phyloP scores from a whole-genome alignment of 1,139 yeast genomes.

The Hanseniaspora sp. region DNA sequence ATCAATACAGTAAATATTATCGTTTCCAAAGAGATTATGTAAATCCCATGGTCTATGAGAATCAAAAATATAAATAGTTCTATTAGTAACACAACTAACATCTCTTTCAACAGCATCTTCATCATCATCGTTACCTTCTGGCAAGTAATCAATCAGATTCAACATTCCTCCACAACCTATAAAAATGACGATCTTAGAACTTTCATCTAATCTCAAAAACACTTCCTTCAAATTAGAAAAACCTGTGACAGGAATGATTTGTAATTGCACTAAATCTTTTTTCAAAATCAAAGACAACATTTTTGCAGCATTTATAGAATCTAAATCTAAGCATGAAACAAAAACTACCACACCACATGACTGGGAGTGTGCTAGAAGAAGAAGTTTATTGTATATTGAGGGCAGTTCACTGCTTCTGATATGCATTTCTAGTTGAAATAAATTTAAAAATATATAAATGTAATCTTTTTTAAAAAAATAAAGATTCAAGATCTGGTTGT shows the following conservation, averaged over 20 bases:
- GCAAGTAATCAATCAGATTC: slow-evolving; percentile 71
- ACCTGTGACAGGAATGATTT: slow-evolving; percentile 89
- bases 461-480: too few relatives aligned
- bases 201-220: slow-evolving; percentile 55
- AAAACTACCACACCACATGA: slow-evolving; percentile 81
- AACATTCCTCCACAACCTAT: slow-evolving; percentile 95
- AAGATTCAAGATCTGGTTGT: neutral
- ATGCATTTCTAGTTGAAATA: slow-evolving; percentile 37
- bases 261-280: slow-evolving; percentile 76
- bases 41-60: slow-evolving; percentile 95
- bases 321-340: slow-evolving; percentile 83
- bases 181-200: slow-evolving; percentile 65
- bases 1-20: slow-evolving; percentile 71
- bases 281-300: slow-evolving; percentile 61
- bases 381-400: slow-evolving; percentile 46
- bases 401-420: slow-evolving; percentile 52
- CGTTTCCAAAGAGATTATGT: slow-evolving; percentile 80
- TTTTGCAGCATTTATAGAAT: slow-evolving; percentile 81
- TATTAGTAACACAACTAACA: slow-evolving; percentile 19
- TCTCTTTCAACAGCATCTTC: slow-evolving; percentile 14
- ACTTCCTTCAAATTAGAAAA: slow-evolving; percentile 63
- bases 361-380: slow-evolving; percentile 6
- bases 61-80: slow-evolving; percentile 69
- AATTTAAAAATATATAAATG: too few relatives aligned
- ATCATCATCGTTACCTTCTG: slow-evolving; percentile 45